These are phyloP conservation scores for Circinella minor DNA, from an alignment of 371 early-diverging fungal genomes.

Conservation along the genomic window DNA sequence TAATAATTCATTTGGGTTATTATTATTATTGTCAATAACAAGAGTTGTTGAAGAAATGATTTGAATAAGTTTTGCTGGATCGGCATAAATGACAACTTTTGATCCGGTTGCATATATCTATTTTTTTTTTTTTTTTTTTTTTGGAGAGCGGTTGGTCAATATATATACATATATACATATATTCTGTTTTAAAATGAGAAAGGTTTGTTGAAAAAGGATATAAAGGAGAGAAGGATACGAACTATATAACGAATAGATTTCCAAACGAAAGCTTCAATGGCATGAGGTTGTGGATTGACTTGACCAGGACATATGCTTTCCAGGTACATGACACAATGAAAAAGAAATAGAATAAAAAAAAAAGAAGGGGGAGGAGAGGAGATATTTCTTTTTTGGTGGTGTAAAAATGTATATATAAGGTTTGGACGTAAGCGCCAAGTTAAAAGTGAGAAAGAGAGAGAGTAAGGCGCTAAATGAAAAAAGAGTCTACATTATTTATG, in stretches of 20 bases:
- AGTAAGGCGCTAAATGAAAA: no score
- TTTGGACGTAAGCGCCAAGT: no score
- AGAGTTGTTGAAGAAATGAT: constrained; percentile 30
- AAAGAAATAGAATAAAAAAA: no score
- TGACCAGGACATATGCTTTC: constrained; percentile 71
- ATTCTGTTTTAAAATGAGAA: no score
- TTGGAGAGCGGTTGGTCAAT: neutral
- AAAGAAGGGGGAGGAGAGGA: neutral
- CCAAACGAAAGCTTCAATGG: constrained; percentile 53
- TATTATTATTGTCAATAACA: neutral
- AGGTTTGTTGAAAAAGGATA: no score
- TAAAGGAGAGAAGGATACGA: constrained; percentile 16
- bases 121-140: no score
- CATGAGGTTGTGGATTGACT: constrained; percentile 60
- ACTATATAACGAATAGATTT: constrained; percentile 60
- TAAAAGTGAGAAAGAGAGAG: no score
- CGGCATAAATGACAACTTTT: constrained; percentile 53
- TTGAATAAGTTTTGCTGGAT: constrained; percentile 45
- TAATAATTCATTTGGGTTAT: neutral
- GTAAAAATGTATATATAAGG: no score
- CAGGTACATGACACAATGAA: constrained; percentile 57
- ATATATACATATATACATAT: no score
- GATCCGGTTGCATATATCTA: constrained; percentile 56
- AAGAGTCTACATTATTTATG: no score
- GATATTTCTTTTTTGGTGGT: neutral